Conservation (phyloP, 495 filamentous ascomycete genomes). For the Aspergillus nidulans region DNA sequence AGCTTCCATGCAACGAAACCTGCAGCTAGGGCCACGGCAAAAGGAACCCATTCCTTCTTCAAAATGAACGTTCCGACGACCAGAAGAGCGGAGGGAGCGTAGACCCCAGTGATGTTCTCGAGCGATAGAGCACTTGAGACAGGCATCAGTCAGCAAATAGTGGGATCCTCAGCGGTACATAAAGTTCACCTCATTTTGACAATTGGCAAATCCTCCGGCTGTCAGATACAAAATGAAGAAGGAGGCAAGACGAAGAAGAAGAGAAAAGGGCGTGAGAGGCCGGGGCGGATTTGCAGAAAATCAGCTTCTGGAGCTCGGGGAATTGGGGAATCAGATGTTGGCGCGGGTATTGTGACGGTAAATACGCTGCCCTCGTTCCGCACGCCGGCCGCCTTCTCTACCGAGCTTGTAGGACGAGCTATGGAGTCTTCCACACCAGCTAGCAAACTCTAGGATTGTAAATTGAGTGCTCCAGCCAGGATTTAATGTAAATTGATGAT, state of each 20-base stretch:
- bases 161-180: background rate
- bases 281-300: conserved; percentile 11
- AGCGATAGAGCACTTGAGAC: conserved; percentile 36
- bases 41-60: conserved; percentile 72
- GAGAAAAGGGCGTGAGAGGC: conserved; percentile 6
- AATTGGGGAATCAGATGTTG: background rate
- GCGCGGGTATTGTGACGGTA: conserved; percentile 14
- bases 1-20: conserved; percentile 61
- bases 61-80: conserved; percentile 70
- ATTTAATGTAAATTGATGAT: no score
- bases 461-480: no score
- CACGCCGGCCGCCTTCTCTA: background rate
- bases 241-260: background rate
- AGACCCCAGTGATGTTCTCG: conserved; percentile 66
- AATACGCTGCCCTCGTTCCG: background rate
- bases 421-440: no score
- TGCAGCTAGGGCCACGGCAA: conserved; percentile 61
- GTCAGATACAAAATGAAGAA: background rate
- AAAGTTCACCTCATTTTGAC: conserved; percentile 36
- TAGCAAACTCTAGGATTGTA: no score
- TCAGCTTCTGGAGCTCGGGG: conserved; percentile 10
- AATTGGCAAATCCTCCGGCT: conserved; percentile 17
- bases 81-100: conserved; percentile 80
- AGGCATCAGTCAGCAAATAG: conserved; percentile 16
- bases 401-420: no score